Evolutionary conservation across 2,329 filamentous ascomycete species (phyloP).

Genomic region (Colletotrichum viniferum): DNA sequence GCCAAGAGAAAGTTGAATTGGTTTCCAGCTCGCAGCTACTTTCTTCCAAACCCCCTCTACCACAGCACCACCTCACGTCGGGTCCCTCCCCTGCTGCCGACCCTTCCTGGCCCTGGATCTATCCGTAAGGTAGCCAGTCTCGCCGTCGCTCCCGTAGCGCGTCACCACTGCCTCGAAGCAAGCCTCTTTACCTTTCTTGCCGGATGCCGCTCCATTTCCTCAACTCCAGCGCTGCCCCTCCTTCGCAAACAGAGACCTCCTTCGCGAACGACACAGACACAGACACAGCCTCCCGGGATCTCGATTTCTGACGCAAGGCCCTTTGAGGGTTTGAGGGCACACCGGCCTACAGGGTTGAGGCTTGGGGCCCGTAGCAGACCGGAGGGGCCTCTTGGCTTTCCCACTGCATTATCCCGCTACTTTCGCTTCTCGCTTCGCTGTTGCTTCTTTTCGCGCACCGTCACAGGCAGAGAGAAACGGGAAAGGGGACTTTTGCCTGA

Average conservation of each 20-base stretch:
- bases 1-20: background rate
- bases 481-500: background rate
- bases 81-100: background rate
- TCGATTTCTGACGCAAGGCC: conserved; percentile 1
- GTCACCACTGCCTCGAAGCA: background rate
- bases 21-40: conserved; percentile 7
- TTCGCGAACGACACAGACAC: background rate
- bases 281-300: conserved; percentile 11
- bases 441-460: background rate
- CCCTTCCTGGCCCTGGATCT: background rate
- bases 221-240: background rate
- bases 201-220: background rate
- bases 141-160: conserved; percentile 5
- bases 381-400: background rate
- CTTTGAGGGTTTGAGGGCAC: background rate
- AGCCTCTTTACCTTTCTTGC: background rate
- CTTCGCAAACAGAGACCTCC: background rate
- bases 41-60: background rate
- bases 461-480: background rate
- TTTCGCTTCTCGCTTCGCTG: background rate
- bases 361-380: conserved; percentile 10
- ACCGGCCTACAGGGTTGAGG: background rate
- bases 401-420: background rate
- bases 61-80: background rate
- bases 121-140: background rate